Evolutionary conservation across 2,329 filamentous ascomycete genomes (phyloP).

Genomic region (Xylogone sp.): DNA sequence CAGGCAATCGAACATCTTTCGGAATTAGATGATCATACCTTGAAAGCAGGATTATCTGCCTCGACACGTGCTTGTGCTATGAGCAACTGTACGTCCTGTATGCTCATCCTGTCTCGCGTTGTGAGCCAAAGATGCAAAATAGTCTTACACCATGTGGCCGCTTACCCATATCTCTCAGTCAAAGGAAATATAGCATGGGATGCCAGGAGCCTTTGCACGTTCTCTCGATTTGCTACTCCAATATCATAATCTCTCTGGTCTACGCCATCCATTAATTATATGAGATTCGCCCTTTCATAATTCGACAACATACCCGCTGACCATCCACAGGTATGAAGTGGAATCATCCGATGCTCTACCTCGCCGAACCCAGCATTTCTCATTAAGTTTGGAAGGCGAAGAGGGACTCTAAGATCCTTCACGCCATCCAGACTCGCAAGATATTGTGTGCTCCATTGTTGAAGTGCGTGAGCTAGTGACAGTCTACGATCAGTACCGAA

Average conservation of each 20-base stretch:
- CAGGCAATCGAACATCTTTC: conserved; percentile 2
- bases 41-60: conserved; percentile 49
- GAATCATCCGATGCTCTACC: conserved; percentile 62
- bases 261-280: conserved; percentile 22
- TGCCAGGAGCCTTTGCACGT: conserved; percentile 49
- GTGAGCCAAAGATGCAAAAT: conserved; percentile 1
- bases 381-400: conserved; percentile 43
- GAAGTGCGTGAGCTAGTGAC: conserved; percentile 55
- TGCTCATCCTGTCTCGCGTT: conserved; percentile 43
- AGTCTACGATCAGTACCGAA: background rate
- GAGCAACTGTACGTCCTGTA: conserved; percentile 53
- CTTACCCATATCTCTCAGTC: conserved; percentile 27
- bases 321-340: conserved; percentile 68
- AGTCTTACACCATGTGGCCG: conserved; percentile 2
- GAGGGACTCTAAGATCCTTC: conserved; percentile 64
- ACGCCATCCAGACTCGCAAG: conserved; percentile 55
- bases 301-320: conserved; percentile 50
- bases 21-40: conserved; percentile 37
- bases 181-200: conserved; percentile 56
- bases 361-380: conserved; percentile 58
- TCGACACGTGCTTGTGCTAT: conserved; percentile 52
- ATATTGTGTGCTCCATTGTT: conserved; percentile 64
- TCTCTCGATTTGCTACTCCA: conserved; percentile 49
- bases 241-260: conserved; percentile 49
- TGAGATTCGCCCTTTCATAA: background rate